Evolutionary conservation across 148 eudicot species (phyloP).

Genomic region (Arctostaphylos glauca): DNA sequence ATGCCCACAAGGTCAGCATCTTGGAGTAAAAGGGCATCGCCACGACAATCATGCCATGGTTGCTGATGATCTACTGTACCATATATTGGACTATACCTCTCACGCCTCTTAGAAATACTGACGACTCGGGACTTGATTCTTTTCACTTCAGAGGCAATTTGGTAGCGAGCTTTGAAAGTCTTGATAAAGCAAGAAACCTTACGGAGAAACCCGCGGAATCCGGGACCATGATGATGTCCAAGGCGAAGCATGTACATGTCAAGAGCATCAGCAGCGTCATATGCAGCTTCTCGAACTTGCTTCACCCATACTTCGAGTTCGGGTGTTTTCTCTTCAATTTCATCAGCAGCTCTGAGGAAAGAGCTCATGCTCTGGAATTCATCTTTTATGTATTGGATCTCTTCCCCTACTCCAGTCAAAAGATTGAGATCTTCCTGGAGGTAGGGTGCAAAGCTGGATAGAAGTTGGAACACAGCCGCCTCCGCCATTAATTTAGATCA

Average conservation of each 20-base stretch:
- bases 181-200: background rate
- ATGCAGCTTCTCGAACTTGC: slow-evolving; percentile 16
- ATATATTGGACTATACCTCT: background rate
- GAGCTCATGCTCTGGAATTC: background rate
- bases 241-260: background rate
- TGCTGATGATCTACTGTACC: background rate
- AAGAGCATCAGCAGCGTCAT: background rate
- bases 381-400: background rate
- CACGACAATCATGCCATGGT: slow-evolving; percentile 11
- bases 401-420: background rate
- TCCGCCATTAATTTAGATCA: slow-evolving; percentile 18
- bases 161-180: background rate
- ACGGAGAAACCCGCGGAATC: background rate
- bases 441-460: background rate
- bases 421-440: background rate
- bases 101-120: background rate
- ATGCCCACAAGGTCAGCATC: slow-evolving; percentile 17
- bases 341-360: slow-evolving; percentile 16
- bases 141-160: background rate
- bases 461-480: background rate
- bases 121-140: background rate
- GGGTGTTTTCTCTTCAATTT: background rate
- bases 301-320: slow-evolving; percentile 17
- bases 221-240: background rate
- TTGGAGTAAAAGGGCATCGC: slow-evolving; percentile 22